phyloP scores from a whole-genome alignment of 2,329 filamentous ascomycete species.

The Zasmidium citrigriseum region DNA sequence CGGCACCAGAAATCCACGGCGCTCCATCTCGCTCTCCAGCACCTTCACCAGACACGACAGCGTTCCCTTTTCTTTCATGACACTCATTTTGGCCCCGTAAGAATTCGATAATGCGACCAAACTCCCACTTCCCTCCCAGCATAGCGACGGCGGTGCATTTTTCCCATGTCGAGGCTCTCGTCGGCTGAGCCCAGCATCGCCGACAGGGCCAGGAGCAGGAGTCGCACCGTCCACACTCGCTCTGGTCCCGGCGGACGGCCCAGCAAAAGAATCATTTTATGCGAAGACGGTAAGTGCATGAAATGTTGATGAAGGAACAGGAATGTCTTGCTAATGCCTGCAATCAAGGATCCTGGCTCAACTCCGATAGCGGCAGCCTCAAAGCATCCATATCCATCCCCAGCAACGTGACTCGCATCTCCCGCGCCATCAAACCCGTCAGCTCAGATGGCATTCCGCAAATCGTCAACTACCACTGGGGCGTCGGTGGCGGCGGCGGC shows the following conservation, averaged over 20 bases:
- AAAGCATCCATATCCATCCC: conserved; percentile 47
- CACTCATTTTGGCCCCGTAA: neutral
- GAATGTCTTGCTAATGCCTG: conserved; percentile 5
- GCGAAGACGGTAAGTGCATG: conserved; percentile 28
- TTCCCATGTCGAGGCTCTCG: conserved; percentile 19
- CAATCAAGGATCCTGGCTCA: conserved; percentile 47
- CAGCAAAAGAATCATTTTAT: conserved; percentile 28
- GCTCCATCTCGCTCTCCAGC: neutral
- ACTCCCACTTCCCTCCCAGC: neutral
- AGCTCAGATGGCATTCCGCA: conserved; percentile 52
- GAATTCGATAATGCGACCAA: conserved; percentile 12
- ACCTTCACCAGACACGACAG: neutral
- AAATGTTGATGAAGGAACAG: neutral
- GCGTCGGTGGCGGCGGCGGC: conserved; percentile 48
- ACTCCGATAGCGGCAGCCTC: conserved; percentile 49
- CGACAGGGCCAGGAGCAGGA: conserved; percentile 2
- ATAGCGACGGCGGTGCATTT: neutral
- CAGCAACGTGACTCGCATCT: conserved; percentile 53
- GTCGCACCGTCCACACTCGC: neutral
- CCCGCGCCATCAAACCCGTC: conserved; percentile 50
- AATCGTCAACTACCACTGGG: conserved; percentile 54
- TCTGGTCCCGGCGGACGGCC: conserved; percentile 10
- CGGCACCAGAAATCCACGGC: neutral
- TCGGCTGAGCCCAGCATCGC: conserved; percentile 13
- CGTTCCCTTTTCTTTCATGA: neutral